Base-by-base conservation (phyloP, 2,329 filamentous ascomycete genomes). In the Xylaria sp. region DNA sequence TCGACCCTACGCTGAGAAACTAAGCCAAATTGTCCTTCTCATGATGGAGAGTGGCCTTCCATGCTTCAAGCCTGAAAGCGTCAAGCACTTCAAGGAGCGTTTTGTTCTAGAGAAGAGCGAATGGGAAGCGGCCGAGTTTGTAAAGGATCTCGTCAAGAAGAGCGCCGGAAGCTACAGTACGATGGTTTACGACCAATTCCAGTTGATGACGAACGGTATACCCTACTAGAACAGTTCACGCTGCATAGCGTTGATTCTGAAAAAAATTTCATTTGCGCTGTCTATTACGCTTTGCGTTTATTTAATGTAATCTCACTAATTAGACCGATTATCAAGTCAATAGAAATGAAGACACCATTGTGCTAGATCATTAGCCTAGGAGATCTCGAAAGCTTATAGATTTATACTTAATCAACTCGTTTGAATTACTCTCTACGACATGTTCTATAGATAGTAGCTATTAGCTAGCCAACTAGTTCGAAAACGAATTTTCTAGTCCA, bases 21-120 rank as follows among this genome's bases (percentile, higher is more conserved):
- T 99, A 56, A 89, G 90, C 69, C 93, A 98, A 80, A 91, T 98
- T 71, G 93, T 99, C 21, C 86, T 92, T 69, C 86, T 97, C 77
- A 99, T 99, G 97, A 90, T 98, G 83, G 96, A 98, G 78, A 96
- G 92, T 73, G 96, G 96, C 0, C 81, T 99, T 75, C 96, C 96
- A 6, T 99, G 96, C 83, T 99, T 99, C 86, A 98, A 97, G 81
- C 94, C 95, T 0, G 93, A 97, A 80, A 97, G 92, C 12, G 91
- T 99, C 69, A 89, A 92, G 80, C 93, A 98, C 81, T 97, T 99
- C 82, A 90, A 89, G 71, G 93, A 98, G 75, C 85, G 96, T 14
- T 98, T 99, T 80, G 95, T 97, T 67, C 83, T 98, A 64, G 96
- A 98, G 66, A 94, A 92, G 85, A 93, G 84, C 64, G 96, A 99